Percentiles rank a stretch among this genome's conserved stretches.
These are phyloP conservation scores for Pulveroboletus sp. DNA, from an alignment of 768 basidiomycete genomes.

Conservation along the genomic window DNA sequence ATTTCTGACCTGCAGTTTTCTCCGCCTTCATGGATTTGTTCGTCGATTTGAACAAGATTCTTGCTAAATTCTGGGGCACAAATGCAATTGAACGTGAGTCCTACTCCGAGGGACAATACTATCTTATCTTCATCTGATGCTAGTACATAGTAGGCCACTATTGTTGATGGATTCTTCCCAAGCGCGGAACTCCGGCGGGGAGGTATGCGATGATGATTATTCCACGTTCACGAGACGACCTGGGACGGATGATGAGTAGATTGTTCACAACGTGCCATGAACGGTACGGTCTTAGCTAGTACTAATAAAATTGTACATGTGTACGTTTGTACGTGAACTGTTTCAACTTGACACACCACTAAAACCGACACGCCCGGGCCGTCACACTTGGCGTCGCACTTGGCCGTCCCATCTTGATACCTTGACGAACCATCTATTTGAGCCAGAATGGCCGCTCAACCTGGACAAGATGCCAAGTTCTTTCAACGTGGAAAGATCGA, in stretches of 20 bases:
- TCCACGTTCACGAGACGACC: background rate
- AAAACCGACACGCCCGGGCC: background rate
- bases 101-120: slow-evolving; percentile 74
- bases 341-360: background rate
- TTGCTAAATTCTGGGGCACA: slow-evolving; percentile 50
- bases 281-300: too few species aligned
- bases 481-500: slow-evolving; percentile 91
- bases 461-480: slow-evolving; percentile 88
- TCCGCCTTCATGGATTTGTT: background rate
- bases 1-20: background rate
- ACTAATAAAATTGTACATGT: background rate
- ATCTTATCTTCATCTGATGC: slow-evolving; percentile 21
- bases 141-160: background rate
- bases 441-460: slow-evolving; percentile 43
- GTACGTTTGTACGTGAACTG: background rate
- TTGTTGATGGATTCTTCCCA: background rate
- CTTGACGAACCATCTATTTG: background rate
- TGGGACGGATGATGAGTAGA: too few species aligned
- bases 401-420: background rate
- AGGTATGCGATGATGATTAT: background rate
- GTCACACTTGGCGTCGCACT: background rate
- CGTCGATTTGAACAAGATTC: slow-evolving; percentile 30
- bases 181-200: background rate
- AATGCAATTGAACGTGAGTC: slow-evolving; percentile 54
- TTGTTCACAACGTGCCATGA: too few species aligned